Evolutionary conservation across 768 basidiomycete genomes (phyloP).

Genomic region (Coprinellus aureogranulatus): DNA sequence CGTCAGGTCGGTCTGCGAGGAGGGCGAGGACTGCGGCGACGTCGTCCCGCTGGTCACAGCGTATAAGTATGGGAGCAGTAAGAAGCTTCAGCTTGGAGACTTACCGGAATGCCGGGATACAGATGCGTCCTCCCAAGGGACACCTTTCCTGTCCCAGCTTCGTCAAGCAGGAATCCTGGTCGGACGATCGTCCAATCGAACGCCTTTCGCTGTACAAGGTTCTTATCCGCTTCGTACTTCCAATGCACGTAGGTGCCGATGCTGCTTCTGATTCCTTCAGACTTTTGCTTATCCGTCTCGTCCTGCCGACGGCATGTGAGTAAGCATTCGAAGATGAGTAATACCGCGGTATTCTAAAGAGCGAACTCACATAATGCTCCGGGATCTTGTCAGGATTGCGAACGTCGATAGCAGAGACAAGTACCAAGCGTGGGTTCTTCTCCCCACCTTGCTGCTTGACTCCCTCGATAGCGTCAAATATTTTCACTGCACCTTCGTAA

Average conservation of each 20-base stretch:
- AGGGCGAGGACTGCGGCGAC: constrained; percentile 55
- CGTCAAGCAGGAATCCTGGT: constrained; percentile 56
- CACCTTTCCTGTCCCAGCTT: constrained; percentile 49
- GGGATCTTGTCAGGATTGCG: constrained; percentile 50
- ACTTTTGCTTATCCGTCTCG: constrained; percentile 43
- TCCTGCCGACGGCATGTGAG: constrained; percentile 26
- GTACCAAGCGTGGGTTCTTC: constrained; percentile 50
- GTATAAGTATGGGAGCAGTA: neutral
- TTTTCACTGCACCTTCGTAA: constrained; percentile 64
- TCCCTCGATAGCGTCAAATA: constrained; percentile 64
- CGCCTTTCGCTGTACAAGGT: constrained; percentile 43
- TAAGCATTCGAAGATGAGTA: neutral
- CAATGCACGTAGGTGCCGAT: constrained; percentile 47
- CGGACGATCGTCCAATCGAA: constrained; percentile 70
- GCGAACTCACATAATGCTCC: constrained; percentile 45
- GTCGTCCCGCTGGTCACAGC: constrained; percentile 46
- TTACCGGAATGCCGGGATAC: constrained; percentile 45
- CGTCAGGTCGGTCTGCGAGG: no score
- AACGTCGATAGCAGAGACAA: constrained; percentile 60
- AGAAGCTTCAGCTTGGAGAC: constrained; percentile 13
- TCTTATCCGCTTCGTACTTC: constrained; percentile 52
- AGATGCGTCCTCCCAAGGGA: constrained; percentile 54
- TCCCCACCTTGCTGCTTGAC: constrained; percentile 28
- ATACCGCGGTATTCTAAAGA: neutral
- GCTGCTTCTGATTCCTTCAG: constrained; percentile 40